These are phyloP conservation scores for Mallotus repandus DNA, from an alignment of 441 rosid genomes.

Conservation along the genomic window DNA sequence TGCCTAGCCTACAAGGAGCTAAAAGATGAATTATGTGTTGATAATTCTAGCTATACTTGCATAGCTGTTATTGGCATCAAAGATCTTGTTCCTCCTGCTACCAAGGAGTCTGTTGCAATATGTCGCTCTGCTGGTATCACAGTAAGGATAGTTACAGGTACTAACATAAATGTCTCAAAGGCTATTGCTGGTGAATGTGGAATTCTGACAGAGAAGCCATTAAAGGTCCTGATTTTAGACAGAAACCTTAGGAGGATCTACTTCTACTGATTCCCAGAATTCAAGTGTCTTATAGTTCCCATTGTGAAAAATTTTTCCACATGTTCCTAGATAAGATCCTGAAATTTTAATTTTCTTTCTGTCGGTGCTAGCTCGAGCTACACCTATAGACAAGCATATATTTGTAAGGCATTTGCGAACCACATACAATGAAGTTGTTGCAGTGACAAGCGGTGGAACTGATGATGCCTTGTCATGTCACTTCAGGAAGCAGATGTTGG, in stretches of 20 bases:
- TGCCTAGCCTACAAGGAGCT: slow-evolving; percentile 54
- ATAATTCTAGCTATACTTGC: slow-evolving; percentile 43
- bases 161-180: slow-evolving; percentile 45
- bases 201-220: slow-evolving; percentile 36
- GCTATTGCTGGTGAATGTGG: slow-evolving; percentile 60
- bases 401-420: slow-evolving; percentile 51
- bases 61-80: slow-evolving; percentile 49
- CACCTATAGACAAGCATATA: slow-evolving; percentile 53
- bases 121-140: slow-evolving; percentile 48
- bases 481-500: slow-evolving; percentile 60
- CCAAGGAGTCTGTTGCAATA: slow-evolving; percentile 38
- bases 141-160: slow-evolving; percentile 61
- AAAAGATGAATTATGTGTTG: slow-evolving; percentile 42
- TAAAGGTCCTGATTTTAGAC: slow-evolving; percentile 36
- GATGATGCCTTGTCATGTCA: slow-evolving; percentile 60
- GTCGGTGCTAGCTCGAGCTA: slow-evolving; percentile 52
- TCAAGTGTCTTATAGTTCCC: slow-evolving; percentile 48
- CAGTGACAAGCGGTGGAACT: slow-evolving; percentile 60
- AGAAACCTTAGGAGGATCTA: slow-evolving; percentile 48
- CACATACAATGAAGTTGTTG: slow-evolving; percentile 55
- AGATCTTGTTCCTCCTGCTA: slow-evolving; percentile 53
- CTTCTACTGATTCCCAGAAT: slow-evolving; percentile 67
- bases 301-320: not conserved
- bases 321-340: not conserved
- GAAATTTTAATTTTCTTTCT: not conserved